These are phyloP conservation scores for Calonectria hawksworthii DNA, from an alignment of 2,329 filamentous ascomycete genomes.

Conservation along the genomic window DNA sequence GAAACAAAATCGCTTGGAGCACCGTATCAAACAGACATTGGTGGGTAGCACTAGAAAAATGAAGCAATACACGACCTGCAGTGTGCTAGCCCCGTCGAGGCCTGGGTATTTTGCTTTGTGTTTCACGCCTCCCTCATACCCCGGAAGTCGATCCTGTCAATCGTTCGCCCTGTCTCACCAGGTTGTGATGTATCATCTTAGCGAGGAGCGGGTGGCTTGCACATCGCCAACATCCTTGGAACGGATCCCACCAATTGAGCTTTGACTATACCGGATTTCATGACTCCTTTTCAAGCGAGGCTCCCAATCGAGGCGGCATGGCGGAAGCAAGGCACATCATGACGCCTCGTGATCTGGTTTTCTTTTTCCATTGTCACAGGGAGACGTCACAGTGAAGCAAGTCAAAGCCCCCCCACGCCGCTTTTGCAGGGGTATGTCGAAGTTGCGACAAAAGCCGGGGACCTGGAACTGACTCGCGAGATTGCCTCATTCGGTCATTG, in stretches of 20 bases:
- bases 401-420: slow-evolving; percentile 30
- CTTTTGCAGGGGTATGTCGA: slow-evolving; percentile 14
- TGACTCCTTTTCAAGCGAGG: slow-evolving; percentile 3
- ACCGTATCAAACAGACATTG: neutral
- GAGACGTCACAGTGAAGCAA: slow-evolving; percentile 4
- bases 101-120: slow-evolving; percentile 21
- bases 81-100: slow-evolving; percentile 7
- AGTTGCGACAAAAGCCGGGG: slow-evolving; percentile 34
- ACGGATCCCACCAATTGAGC: slow-evolving; percentile 2
- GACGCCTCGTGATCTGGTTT: neutral
- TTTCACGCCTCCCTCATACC: slow-evolving; percentile 9
- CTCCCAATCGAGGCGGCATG: neutral
- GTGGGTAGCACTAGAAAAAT: slow-evolving; percentile 15
- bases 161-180: slow-evolving; percentile 22
- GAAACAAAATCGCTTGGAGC: neutral
- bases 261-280: neutral
- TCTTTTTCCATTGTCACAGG: neutral
- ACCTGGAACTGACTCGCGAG: slow-evolving; percentile 14
- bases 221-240: slow-evolving; percentile 8
- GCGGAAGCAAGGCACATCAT: slow-evolving; percentile 2
- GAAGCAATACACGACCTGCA: slow-evolving; percentile 19
- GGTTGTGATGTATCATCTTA: slow-evolving; percentile 16
- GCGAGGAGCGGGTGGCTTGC: slow-evolving; percentile 22
- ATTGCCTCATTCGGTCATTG: slow-evolving; percentile 9
- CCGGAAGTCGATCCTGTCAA: slow-evolving; percentile 12